A percentile compares a stretch with the other conserved stretches of the same genome.
phyloP scores from a whole-genome alignment of 768 basidiomycete species.

The Panellus pusillus region DNA sequence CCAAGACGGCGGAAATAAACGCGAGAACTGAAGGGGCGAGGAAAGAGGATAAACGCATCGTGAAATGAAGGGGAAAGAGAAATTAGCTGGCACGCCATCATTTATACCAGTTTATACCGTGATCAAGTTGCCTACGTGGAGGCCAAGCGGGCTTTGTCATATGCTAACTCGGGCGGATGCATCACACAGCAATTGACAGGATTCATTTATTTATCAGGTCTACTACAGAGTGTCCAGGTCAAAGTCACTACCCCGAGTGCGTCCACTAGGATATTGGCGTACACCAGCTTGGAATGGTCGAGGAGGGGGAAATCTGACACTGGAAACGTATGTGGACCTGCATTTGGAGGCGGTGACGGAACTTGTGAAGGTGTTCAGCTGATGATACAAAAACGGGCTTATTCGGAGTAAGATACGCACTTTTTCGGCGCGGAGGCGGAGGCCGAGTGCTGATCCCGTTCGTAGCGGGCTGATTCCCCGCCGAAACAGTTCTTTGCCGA shows the following conservation, averaged over 20 bases:
- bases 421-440: conserved; percentile 47
- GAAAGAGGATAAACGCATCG: conserved; percentile 67
- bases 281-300: conserved; percentile 52
- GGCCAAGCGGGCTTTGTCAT: background rate
- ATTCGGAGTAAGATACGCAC: conserved; percentile 32
- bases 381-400: conserved; percentile 8
- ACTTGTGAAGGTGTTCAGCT: conserved; percentile 30
- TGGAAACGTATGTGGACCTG: conserved; percentile 72
- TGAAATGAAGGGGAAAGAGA: conserved; percentile 31
- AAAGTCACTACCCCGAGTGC: conserved; percentile 70
- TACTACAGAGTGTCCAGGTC: conserved; percentile 44
- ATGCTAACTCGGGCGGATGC: background rate
- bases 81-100: conserved; percentile 14
- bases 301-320: conserved; percentile 77
- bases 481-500: conserved; percentile 23
- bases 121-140: too few species aligned
- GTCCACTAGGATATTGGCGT: conserved; percentile 66
- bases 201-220: too few species aligned
- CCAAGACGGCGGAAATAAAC: conserved; percentile 50
- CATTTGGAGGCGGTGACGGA: conserved; percentile 55
- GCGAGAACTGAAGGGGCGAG: conserved; percentile 55
- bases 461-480: conserved; percentile 17
- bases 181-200: too few species aligned
- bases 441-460: conserved; percentile 19
- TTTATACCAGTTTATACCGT: too few species aligned